These are phyloP conservation scores for Irpex rosettiformis DNA, from an alignment of 1,284 basidiomycete genomes.

Conservation along the genomic window DNA sequence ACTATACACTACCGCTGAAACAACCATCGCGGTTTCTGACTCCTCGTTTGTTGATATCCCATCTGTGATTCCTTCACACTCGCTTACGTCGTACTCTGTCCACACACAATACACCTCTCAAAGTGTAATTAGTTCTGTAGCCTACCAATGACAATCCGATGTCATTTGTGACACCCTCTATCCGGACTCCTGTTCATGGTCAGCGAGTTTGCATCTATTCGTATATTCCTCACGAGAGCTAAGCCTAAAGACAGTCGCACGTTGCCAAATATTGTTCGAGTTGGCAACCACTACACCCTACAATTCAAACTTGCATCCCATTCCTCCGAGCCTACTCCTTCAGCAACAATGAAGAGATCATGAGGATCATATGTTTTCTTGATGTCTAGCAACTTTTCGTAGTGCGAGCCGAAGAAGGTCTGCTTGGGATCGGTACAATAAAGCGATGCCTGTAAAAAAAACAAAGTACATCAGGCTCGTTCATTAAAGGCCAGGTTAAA, in stretches of 20 bases:
- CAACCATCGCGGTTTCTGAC: neutral
- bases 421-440: conserved; percentile 35
- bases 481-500: neutral
- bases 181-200: too few relatives aligned
- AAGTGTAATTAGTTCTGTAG: conserved; percentile 4
- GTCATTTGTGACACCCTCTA: neutral
- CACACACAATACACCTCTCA: neutral
- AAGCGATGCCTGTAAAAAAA: conserved; percentile 32
- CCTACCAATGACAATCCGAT: conserved; percentile 2
- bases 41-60: neutral
- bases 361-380: conserved; percentile 42
- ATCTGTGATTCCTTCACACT: neutral
- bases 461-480: neutral
- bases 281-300: neutral
- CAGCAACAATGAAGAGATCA: conserved; percentile 38
- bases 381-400: conserved; percentile 34
- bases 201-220: neutral
- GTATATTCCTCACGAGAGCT: too few relatives aligned
- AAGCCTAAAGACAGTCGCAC: too few relatives aligned
- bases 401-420: conserved; percentile 44
- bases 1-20: neutral
- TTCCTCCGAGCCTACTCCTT: conserved; percentile 42
- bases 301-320: conserved; percentile 29
- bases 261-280: too few relatives aligned
- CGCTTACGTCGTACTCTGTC: neutral